Evolutionary conservation across 208 protist genomes (phyloP), one percentile per base, ranked within the genome.

Genomic region (Lotmaria passim): DNA sequence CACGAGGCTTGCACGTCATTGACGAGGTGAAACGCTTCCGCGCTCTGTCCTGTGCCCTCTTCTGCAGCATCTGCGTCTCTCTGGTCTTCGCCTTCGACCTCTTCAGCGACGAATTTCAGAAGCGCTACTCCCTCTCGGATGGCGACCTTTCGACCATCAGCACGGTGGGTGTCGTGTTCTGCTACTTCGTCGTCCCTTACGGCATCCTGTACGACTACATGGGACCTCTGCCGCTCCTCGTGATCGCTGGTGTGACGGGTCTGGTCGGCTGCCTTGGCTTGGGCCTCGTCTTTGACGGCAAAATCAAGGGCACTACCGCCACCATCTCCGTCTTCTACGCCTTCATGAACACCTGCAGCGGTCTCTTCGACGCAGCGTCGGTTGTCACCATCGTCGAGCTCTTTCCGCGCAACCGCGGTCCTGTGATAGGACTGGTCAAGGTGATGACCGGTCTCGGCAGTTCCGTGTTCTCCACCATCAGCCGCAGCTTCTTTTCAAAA

Each of bases 111-210:
- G 67, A 86, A 50, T 83, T 90, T 44, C 62, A 69, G 48, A 56
- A 36, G 7, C 66, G 70, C 43, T 90, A 77, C 55, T 41, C 69
- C 64, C 74, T 90, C 53, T 79, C 73, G 68, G 81, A 73, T 31
- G 85, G 87, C 43, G 81, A 93, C 50, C 73, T 85, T 26, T 86
- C 81, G 26, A 90, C 85, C 21, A 85, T 90, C 73, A 90, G 85
- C 69, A 88, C 85, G 0, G 82, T 88, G 21, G 82, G 85, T 30
- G 59, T 83, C 7, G 81, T 82, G 31, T 85, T 90, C 80, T 88
- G 82, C 59, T 88, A 87, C 75, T 90, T 90, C 65, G 71, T 78
- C n/a, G 31, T 90, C 39, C 85, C 85, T 4, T 90, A 86, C 65
- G 79, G 79, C n/a, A 28, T 90, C 14, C 38, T 90, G 19, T 90